Evolutionary conservation across 495 filamentous ascomycete genomes (phyloP), one percentile per base, ranked within the genome.

Genomic region (Lophiostoma macrostomum): DNA sequence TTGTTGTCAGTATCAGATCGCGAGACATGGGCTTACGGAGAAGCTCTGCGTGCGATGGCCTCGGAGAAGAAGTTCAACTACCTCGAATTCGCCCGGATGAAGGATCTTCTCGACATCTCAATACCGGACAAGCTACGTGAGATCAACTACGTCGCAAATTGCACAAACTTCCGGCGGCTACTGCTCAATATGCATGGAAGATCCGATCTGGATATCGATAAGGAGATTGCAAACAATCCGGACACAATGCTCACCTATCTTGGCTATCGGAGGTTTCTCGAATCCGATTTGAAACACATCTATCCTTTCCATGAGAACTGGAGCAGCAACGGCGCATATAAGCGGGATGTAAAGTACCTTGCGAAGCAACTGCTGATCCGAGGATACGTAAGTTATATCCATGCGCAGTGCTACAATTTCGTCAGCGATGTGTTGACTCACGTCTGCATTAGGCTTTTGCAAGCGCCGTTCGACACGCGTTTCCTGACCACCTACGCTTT

Each of bases 21-120:
- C 16, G 67, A 65, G 4, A 71, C 73, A 6, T 77, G 72, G 71
- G 62, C 66, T 10, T 75, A 76, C 44, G 64, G 68, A 6, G 59
- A 71, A 52, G 60, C 67, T 0, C 56, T 77, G 35, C 74, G 74
- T 11, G 49, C 65, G 22, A 67, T 73, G 49, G 67, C 67, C 19
- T 56, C 66, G 3, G 67, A 71, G 10, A 69, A 71, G 16, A 62
- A 59, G 24, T 64, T 70, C 55, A 56, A 72, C 52, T 67, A 66
- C 30, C 30, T 47, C 23, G 27, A 16, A 4, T 47, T 47, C 43
- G 14, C 43, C 25, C 5, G 43, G 16, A 5, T 47, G 7, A 36
- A 32, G 18, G 43, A 47, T 18, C 16, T 47, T 4, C 14, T 47
- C 18, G 25, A 35, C n/a, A 16, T 47, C 16, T 7, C 5, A 35